Percentiles rank a stretch among this genome's conserved stretches.
Conservation (phyloP, 331 rosid genomes). For the Arachis monticola region DNA sequence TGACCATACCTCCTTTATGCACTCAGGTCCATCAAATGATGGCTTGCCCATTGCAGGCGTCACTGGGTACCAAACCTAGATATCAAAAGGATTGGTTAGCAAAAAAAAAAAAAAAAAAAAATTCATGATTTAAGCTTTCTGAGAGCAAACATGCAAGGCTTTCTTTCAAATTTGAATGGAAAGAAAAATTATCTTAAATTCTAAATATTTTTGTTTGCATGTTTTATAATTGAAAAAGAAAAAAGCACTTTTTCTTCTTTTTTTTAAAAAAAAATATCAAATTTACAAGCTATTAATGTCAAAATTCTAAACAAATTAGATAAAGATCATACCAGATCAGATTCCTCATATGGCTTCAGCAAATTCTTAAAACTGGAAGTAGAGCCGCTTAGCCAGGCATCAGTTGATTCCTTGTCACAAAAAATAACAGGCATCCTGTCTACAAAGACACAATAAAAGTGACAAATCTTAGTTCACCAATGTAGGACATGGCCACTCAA, state of each 20-base stretch:
- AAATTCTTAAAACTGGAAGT: constrained; percentile 57
- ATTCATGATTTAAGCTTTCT: background rate
- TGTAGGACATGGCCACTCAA: constrained; percentile 17
- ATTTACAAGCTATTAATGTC: background rate
- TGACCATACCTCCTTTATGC: constrained; percentile 73
- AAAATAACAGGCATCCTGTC: constrained; percentile 96
- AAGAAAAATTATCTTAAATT: background rate
- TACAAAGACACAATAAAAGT: constrained; percentile 41
- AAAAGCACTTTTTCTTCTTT: background rate
- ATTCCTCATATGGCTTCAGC: constrained; percentile 75
- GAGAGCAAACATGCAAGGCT: background rate
- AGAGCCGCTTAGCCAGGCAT: constrained; percentile 73
- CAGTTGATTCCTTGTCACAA: constrained; percentile 69
- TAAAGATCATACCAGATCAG: constrained; percentile 70
- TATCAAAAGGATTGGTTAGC: constrained; percentile 23
- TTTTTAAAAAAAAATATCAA: background rate
- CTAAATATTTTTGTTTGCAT: background rate
- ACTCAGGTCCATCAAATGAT: constrained; percentile 84
- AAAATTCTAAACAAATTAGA: background rate
- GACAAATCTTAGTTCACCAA: constrained; percentile 16
- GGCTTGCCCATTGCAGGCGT: constrained; percentile 85
- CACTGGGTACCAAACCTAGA: constrained; percentile 88
- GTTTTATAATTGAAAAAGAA: background rate
- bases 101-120: background rate
- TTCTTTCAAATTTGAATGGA: background rate